Conservation (phyloP, 305 asterid genomes). For the Fraxinus nigra region DNA sequence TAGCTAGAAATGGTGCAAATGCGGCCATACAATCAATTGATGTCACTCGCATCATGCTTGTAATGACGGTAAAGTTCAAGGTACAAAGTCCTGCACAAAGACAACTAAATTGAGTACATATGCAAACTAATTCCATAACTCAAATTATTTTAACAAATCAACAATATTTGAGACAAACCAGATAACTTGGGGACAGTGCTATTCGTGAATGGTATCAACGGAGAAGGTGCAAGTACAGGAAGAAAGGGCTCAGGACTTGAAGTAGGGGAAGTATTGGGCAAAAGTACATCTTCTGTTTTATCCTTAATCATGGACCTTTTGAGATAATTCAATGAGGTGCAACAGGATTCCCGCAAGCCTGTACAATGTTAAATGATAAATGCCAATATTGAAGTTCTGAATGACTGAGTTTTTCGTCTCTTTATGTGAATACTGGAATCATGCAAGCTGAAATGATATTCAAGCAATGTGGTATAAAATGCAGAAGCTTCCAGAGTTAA, state of each 20-base stretch:
- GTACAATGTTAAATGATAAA: constrained; percentile 23
- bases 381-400: neutral
- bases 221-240: constrained; percentile 95
- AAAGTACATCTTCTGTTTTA: constrained; percentile 50
- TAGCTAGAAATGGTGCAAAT: constrained; percentile 86
- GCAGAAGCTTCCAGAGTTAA: neutral
- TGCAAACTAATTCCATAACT: neutral
- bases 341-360: constrained; percentile 48
- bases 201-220: constrained; percentile 84
- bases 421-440: neutral
- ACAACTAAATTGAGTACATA: constrained; percentile 8
- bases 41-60: constrained; percentile 66
- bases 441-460: neutral
- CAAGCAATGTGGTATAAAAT: neutral
- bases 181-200: constrained; percentile 82
- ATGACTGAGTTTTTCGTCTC: neutral
- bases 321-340: constrained; percentile 36
- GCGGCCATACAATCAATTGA: constrained; percentile 84
- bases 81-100: constrained; percentile 58
- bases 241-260: constrained; percentile 75
- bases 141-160: constrained; percentile 1
- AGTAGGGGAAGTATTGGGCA: constrained; percentile 61
- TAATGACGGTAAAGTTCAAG: constrained; percentile 64
- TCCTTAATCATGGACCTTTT: constrained; percentile 29
- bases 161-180: constrained; percentile 47